Conservation (phyloP, 495 filamentous ascomycete species). For the Hypoxylon fuscum region DNA sequence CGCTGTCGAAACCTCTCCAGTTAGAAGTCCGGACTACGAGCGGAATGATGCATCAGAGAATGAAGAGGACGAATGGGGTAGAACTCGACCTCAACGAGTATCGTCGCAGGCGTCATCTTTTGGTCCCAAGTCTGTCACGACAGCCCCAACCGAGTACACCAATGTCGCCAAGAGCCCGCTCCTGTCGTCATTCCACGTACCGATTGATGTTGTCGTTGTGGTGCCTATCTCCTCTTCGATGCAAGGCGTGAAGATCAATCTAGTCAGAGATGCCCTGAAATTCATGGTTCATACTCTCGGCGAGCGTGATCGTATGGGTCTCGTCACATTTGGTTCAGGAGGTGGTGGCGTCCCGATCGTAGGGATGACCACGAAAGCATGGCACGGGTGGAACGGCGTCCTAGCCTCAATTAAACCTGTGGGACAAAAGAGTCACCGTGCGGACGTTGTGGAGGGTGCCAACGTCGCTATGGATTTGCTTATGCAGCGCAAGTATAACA, state of each 20-base stretch:
- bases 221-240: slow-evolving; percentile 98
- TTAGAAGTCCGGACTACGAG: slow-evolving; percentile 72
- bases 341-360: slow-evolving; percentile 93
- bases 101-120: slow-evolving; percentile 87
- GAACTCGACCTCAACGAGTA: slow-evolving; percentile 77
- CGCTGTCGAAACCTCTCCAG: slow-evolving; percentile 65
- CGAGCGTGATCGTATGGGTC: slow-evolving; percentile 92
- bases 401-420: slow-evolving; percentile 90
- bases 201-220: slow-evolving; percentile 94
- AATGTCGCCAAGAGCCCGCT: slow-evolving; percentile 64
- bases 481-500: slow-evolving; percentile 97
- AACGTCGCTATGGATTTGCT: slow-evolving; percentile 99
- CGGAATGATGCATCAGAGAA: slow-evolving; percentile 75
- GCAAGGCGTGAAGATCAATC: slow-evolving; percentile 97
- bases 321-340: slow-evolving; percentile 97
- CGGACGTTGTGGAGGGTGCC: slow-evolving; percentile 96
- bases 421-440: slow-evolving; percentile 94
- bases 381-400: slow-evolving; percentile 90
- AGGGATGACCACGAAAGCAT: slow-evolving; percentile 96
- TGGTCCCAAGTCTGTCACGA: slow-evolving; percentile 80
- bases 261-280: slow-evolving; percentile 91
- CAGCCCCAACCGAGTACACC: slow-evolving; percentile 83
- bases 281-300: slow-evolving; percentile 95
- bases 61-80: slow-evolving; percentile 91
- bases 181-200: slow-evolving; percentile 80